These are phyloP conservation scores for Knoxia roxburghii DNA, from an alignment of 257 asterid genomes.

Conservation along the genomic window DNA sequence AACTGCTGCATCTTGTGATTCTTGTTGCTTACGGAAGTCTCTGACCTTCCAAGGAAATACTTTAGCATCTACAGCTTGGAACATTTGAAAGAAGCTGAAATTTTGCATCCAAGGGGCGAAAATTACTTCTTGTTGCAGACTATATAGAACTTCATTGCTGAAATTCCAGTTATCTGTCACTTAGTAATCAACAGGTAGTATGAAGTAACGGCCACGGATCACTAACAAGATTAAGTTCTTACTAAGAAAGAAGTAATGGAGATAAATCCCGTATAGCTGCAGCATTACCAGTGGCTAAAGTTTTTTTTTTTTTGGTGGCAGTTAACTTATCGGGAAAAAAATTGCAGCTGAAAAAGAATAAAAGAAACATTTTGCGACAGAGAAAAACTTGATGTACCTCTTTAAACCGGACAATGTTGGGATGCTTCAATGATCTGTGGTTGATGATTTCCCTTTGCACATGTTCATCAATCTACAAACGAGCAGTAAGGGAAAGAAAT, in stretches of 20 bases:
- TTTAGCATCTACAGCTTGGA: too few species aligned
- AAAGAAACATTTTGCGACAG: neutral
- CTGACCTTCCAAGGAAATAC: neutral
- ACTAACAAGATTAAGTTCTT: neutral
- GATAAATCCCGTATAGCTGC: neutral
- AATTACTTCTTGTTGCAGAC: too few species aligned
- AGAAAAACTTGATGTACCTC: constrained; percentile 33
- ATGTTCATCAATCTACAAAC: constrained; percentile 34
- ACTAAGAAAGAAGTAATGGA: neutral
- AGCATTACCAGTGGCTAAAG: too few species aligned
- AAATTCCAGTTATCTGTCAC: too few species aligned
- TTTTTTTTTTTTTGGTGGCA: too few species aligned
- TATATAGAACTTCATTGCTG: too few species aligned
- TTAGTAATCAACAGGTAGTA: too few species aligned
- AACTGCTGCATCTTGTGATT: neutral
- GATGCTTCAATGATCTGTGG: constrained; percentile 46
- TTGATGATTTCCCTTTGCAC: constrained; percentile 45
- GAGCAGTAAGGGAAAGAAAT: neutral
- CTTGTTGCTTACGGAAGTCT: neutral
- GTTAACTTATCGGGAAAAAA: too few species aligned
- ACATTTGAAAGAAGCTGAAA: too few species aligned
- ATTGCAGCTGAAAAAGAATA: neutral
- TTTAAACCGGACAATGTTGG: constrained; percentile 38
- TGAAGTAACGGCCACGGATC: neutral
- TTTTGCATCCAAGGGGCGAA: too few species aligned